Evolutionary conservation across 2,329 filamentous ascomycete genomes (phyloP).

Genomic region (Sporothrix curviconia): DNA sequence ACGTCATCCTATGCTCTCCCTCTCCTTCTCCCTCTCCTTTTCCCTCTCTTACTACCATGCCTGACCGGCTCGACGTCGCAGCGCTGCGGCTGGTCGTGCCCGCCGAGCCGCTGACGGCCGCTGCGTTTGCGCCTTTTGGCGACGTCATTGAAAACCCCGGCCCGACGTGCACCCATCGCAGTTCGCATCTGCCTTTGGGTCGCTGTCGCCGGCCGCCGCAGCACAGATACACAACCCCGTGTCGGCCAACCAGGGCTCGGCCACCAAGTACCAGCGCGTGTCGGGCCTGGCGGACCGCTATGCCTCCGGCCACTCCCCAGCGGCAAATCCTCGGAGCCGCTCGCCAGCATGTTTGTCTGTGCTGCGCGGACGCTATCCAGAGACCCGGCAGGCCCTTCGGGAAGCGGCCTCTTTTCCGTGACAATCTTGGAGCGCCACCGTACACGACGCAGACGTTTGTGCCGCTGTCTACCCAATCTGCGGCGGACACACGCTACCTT

Average conservation of each 20-base stretch:
- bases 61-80: slow-evolving; percentile 36
- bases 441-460: slow-evolving; percentile 92
- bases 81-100: slow-evolving; percentile 43
- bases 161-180: slow-evolving; percentile 47
- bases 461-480: slow-evolving; percentile 54
- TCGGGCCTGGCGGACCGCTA: slow-evolving; percentile 70
- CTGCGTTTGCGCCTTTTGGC: slow-evolving; percentile 72
- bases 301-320: slow-evolving; percentile 49
- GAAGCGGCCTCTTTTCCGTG: slow-evolving; percentile 55
- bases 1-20: neutral
- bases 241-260: slow-evolving; percentile 76
- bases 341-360: slow-evolving; percentile 88
- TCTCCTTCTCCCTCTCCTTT: neutral
- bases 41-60: slow-evolving; percentile 8
- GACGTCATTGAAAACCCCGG: slow-evolving; percentile 72
- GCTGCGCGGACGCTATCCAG: slow-evolving; percentile 47
- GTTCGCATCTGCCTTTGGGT: slow-evolving; percentile 19
- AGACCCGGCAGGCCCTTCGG: neutral
- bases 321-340: slow-evolving; percentile 47
- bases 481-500: slow-evolving; percentile 51
- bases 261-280: slow-evolving; percentile 78
- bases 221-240: slow-evolving; percentile 42
- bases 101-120: slow-evolving; percentile 59
- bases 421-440: slow-evolving; percentile 77
- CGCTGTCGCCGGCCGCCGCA: neutral